phyloP scores from a whole-genome alignment of 257 asterid genomes.

The Buddleja alternifolia region DNA sequence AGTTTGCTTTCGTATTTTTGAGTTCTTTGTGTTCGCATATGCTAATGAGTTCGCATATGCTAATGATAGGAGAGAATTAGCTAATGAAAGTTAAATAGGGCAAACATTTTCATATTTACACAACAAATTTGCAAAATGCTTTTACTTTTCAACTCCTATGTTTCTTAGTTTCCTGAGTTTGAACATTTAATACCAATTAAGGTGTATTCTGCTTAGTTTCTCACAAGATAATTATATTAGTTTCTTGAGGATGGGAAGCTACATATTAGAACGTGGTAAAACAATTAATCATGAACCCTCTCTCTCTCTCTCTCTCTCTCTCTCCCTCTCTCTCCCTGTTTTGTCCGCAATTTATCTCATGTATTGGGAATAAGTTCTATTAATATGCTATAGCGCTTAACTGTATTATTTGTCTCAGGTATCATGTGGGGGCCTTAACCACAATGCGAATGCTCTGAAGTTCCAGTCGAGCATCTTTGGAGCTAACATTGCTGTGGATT shows the following conservation, averaged over 20 bases:
- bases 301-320: background rate
- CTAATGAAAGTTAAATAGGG: background rate
- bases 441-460: slow-evolving; percentile 48
- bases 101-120: background rate
- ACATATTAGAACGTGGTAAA: background rate
- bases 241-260: background rate
- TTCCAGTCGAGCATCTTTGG: slow-evolving; percentile 68
- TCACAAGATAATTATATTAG: background rate
- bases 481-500: slow-evolving; percentile 39
- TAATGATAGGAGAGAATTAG: background rate
- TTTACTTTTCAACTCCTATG: background rate
- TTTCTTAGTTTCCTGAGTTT: background rate
- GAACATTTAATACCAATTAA: background rate
- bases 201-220: background rate
- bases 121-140: background rate
- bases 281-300: background rate
- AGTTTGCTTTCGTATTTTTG: background rate
- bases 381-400: background rate
- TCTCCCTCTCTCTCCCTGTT: background rate
- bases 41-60: background rate
- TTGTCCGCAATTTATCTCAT: background rate
- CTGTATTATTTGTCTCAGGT: slow-evolving; percentile 40
- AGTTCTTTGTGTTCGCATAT: background rate
- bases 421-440: slow-evolving; percentile 32
- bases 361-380: background rate